Conservation (phyloP, 495 filamentous ascomycete species). For the Aspergillus ellipticus region DNA sequence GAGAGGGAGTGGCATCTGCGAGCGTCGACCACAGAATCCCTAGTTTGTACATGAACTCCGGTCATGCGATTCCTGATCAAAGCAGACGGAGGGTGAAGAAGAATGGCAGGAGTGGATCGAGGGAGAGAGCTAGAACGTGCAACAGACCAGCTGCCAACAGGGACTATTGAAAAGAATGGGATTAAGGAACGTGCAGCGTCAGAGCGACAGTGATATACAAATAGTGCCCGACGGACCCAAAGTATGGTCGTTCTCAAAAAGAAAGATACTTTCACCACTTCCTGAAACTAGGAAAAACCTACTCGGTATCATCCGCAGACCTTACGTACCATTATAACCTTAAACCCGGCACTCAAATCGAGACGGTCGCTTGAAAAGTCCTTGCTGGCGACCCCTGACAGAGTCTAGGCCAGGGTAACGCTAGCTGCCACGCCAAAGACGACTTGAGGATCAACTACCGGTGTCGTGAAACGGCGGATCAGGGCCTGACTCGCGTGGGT, state of each 20-base stretch:
- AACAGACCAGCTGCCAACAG: constrained; percentile 1
- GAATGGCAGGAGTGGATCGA: background rate
- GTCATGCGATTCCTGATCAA: background rate
- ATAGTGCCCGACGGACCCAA: no score
- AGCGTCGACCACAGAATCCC: background rate
- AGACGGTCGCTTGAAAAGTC: background rate
- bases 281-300: background rate
- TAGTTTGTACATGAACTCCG: background rate
- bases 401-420: background rate
- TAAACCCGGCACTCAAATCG: background rate
- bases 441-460: background rate
- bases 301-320: background rate
- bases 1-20: background rate
- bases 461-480: background rate
- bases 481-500: background rate
- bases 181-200: background rate
- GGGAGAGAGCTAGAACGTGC: no score
- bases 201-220: background rate
- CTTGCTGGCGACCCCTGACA: background rate
- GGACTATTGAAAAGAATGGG: background rate
- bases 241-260: background rate
- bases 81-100: background rate
- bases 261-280: background rate
- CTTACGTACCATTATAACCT: background rate
- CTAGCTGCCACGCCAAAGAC: background rate